These are phyloP conservation scores for Kwoniella botswanensis DNA, from an alignment of 768 basidiomycete genomes.

Conservation along the genomic window DNA sequence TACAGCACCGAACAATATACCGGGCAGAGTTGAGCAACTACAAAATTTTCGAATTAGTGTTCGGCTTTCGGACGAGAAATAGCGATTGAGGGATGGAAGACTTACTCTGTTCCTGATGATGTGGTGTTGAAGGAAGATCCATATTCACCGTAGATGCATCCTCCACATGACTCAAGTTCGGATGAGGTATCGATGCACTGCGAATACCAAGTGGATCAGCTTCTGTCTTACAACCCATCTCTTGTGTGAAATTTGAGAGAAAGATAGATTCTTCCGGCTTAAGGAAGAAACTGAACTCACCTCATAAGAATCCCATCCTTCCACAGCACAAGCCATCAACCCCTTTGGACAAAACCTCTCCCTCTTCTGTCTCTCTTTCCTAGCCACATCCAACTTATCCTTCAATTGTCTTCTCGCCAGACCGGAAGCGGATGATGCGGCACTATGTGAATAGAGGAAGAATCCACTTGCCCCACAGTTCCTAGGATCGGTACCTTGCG, in stretches of 20 bases:
- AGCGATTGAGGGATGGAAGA: background rate
- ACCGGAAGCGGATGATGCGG: slow-evolving; percentile 11
- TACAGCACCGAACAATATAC: slow-evolving; percentile 17
- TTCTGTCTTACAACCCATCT: no score
- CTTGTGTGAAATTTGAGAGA: no score
- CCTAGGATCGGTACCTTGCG: background rate
- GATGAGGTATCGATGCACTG: slow-evolving; percentile 19
- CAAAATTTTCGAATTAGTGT: background rate
- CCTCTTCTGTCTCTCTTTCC: slow-evolving; percentile 5
- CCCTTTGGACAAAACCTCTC: slow-evolving; percentile 9
- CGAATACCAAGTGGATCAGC: background rate
- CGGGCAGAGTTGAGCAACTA: slow-evolving; percentile 12
- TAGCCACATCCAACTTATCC: background rate
- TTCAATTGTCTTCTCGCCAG: slow-evolving; percentile 5
- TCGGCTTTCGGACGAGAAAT: background rate
- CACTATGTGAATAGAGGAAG: slow-evolving; percentile 13
- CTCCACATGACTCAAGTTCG: slow-evolving; percentile 23
- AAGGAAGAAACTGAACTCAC: slow-evolving; percentile 1
- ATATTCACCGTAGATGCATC: slow-evolving; percentile 18
- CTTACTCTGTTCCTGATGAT: slow-evolving; percentile 14
- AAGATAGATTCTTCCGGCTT: no score
- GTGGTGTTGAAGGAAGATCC: background rate
- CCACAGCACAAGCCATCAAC: slow-evolving; percentile 14
- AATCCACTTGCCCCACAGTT: slow-evolving; percentile 2
- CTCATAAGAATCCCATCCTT: slow-evolving; percentile 11